These are phyloP conservation scores for Trichoderma erinaceum DNA, from an alignment of 495 filamentous ascomycete species.

Conservation along the genomic window DNA sequence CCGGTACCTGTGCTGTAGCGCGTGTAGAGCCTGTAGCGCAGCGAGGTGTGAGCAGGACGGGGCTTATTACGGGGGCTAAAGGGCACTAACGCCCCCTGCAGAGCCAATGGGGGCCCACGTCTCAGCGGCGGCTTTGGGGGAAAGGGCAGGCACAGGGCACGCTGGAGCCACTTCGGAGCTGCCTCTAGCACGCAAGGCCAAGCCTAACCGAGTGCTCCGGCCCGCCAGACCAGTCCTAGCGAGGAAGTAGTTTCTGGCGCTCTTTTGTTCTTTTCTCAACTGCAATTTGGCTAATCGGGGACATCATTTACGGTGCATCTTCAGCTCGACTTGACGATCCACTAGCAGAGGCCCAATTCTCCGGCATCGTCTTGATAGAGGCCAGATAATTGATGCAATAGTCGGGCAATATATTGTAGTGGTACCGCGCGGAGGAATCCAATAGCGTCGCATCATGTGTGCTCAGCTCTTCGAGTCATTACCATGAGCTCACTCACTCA, in stretches of 20 bases:
- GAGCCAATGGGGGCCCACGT: not conserved
- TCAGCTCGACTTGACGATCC: constrained; percentile 4
- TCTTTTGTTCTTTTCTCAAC: not conserved
- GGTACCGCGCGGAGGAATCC: not conserved
- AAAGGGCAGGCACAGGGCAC: not conserved
- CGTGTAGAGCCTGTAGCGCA: not conserved
- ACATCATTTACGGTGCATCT: constrained; percentile 1
- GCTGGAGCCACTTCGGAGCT: constrained; percentile 10
- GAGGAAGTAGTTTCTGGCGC: constrained; percentile 3
- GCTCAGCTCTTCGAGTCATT: not conserved
- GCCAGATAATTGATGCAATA: not conserved
- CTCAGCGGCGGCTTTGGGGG: not conserved
- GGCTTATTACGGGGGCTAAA: not conserved
- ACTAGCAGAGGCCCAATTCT: constrained; percentile 1
- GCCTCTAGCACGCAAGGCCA: constrained; percentile 8
- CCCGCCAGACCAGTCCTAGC: constrained; percentile 10
- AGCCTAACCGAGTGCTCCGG: constrained; percentile 5
- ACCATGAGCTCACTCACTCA: too few species aligned
- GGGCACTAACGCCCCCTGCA: not conserved
- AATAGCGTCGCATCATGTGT: not conserved
- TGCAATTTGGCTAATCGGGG: constrained; percentile 9
- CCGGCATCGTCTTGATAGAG: not conserved
- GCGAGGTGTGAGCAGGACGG: not conserved
- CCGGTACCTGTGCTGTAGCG: not conserved
- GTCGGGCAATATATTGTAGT: not conserved